These are phyloP conservation scores for Ceratobasidium sp. DNA, from an alignment of 1,284 basidiomycete species.

Conservation along the genomic window DNA sequence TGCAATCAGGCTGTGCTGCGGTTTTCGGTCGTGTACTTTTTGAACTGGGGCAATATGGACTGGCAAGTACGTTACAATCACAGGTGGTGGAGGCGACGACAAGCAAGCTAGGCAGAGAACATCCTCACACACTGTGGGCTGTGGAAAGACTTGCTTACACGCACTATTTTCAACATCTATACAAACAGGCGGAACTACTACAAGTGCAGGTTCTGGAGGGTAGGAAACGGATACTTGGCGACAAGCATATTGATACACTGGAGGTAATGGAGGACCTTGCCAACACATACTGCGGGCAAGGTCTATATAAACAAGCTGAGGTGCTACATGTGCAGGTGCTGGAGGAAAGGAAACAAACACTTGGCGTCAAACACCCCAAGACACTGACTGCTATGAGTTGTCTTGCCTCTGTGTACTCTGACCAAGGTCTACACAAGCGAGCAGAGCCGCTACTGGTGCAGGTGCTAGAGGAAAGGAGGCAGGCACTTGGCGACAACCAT, in stretches of 20 bases:
- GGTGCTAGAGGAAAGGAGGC: not conserved
- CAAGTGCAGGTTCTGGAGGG: not conserved
- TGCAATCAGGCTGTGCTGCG: too few species aligned
- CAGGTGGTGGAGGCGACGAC: constrained; percentile 13
- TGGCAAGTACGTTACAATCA: too few species aligned
- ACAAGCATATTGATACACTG: constrained; percentile 8
- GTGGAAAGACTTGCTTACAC: not conserved
- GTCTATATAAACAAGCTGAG: not conserved
- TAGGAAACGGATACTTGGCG: not conserved
- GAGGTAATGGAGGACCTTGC: not conserved
- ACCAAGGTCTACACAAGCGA: not conserved
- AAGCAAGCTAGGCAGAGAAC: not conserved
- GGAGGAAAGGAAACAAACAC: not conserved
- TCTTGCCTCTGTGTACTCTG: not conserved
- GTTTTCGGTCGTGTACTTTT: too few species aligned
- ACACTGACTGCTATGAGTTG: not conserved
- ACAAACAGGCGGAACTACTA: not conserved
- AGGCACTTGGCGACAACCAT: not conserved
- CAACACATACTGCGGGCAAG: not conserved
- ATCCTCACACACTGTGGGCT: constrained; percentile 13
- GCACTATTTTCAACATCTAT: not conserved
- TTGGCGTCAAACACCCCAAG: not conserved
- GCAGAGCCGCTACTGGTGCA: not conserved
- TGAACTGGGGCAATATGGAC: too few species aligned
- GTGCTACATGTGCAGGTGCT: not conserved